Conservation (phyloP, 2,329 filamentous ascomycete species). For the Diaporthe sp. region DNA sequence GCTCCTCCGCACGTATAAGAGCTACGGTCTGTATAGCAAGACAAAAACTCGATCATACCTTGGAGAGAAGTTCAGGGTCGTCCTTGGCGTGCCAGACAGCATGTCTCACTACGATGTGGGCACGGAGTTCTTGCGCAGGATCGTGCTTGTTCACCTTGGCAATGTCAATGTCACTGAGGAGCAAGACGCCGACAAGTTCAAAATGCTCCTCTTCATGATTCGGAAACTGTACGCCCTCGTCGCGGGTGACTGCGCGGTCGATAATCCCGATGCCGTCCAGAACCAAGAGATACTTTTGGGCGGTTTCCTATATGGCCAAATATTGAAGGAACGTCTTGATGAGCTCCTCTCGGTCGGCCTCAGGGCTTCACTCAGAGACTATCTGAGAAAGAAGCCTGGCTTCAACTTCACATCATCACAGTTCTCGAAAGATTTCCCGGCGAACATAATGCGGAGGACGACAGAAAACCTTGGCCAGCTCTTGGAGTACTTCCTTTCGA, state of each 20-base stretch:
- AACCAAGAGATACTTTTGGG: conserved; percentile 96
- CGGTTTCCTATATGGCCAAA: conserved; percentile 94
- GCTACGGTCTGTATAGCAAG: conserved; percentile 86
- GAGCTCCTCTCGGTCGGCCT: conserved; percentile 79
- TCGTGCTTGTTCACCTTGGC: conserved; percentile 93
- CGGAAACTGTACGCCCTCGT: conserved; percentile 94
- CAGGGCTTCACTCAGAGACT: conserved; percentile 68
- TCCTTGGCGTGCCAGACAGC: conserved; percentile 86
- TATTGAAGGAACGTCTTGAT: conserved; percentile 93
- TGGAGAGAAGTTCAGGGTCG: conserved; percentile 90
- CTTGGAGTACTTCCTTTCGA: conserved; percentile 96
- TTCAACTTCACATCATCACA: conserved; percentile 82
- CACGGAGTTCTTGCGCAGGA: conserved; percentile 88
- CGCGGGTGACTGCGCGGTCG: conserved; percentile 90
- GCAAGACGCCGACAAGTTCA: conserved; percentile 93
- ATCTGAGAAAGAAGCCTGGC: conserved; percentile 67
- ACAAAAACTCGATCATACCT: conserved; percentile 87
- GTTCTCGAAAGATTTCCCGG: conserved; percentile 84
- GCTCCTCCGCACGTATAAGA: conserved; percentile 92
- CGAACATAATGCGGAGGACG: conserved; percentile 82
- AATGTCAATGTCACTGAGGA: conserved; percentile 85
- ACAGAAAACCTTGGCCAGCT: conserved; percentile 91
- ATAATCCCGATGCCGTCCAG: conserved; percentile 96
- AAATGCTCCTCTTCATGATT: conserved; percentile 94
- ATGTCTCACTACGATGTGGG: conserved; percentile 91